phyloP scores from a whole-genome alignment of 2,329 filamentous ascomycete species.

The Neobulgaria alba region DNA sequence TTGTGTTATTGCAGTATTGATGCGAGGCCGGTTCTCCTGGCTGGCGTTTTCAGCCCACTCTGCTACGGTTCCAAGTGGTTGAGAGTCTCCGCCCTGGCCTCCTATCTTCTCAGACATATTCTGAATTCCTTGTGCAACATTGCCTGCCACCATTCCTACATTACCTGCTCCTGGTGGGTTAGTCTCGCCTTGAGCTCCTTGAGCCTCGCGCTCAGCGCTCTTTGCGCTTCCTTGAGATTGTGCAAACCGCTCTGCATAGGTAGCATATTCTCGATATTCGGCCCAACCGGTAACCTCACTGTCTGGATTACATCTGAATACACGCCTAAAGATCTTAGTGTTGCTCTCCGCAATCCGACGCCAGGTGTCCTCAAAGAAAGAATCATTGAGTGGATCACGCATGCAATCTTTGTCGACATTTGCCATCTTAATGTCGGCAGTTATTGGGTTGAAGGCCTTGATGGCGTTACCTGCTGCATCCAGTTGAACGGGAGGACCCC shows the following conservation, averaged over 20 bases:
- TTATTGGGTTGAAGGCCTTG: slow-evolving; percentile 41
- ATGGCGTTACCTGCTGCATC: slow-evolving; percentile 44
- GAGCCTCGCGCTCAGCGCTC: slow-evolving; percentile 25
- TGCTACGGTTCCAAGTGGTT: slow-evolving; percentile 21
- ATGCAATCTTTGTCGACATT: slow-evolving; percentile 85
- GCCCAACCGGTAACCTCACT: slow-evolving; percentile 90
- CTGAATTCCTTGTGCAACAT: slow-evolving; percentile 6
- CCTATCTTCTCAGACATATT: slow-evolving; percentile 18
- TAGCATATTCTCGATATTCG: slow-evolving; percentile 54
- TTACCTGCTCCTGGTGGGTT: slow-evolving; percentile 23
- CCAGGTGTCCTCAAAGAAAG: slow-evolving; percentile 86
- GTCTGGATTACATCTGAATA: slow-evolving; percentile 96
- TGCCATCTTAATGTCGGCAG: slow-evolving; percentile 63
- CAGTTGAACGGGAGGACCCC: slow-evolving; percentile 56
- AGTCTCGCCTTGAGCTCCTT: slow-evolving; percentile 26
- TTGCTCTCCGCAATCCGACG: slow-evolving; percentile 83
- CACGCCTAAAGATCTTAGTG: slow-evolving; percentile 84
- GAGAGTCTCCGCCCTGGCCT: slow-evolving; percentile 16
- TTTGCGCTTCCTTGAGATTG: slow-evolving; percentile 31
- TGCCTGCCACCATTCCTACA: slow-evolving; percentile 6
- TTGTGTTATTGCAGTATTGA: slow-evolving; percentile 11
- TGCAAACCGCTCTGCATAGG: slow-evolving; percentile 69
- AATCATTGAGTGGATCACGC: slow-evolving; percentile 74
- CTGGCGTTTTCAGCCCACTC: slow-evolving; percentile 23
- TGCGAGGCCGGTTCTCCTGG: slow-evolving; percentile 15